These are phyloP conservation scores for Fallopia convolvulus DNA, from an alignment of 148 eudicot genomes.

Conservation along the genomic window DNA sequence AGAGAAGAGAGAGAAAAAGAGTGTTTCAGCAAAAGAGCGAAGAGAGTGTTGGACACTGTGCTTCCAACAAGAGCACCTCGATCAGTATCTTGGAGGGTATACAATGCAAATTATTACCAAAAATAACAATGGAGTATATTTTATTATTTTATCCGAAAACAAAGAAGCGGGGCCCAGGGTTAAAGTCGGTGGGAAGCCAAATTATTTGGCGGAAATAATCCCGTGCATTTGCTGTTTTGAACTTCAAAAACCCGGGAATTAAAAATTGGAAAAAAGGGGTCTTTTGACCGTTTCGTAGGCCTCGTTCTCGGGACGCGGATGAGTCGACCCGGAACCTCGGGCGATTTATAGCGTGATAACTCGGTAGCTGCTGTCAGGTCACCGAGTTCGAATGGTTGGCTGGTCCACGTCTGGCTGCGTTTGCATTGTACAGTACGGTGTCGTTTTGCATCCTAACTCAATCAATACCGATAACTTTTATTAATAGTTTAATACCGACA, in stretches of 20 bases:
- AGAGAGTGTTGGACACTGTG: conserved; percentile 1
- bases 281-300: neutral
- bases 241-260: neutral
- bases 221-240: neutral
- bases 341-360: neutral
- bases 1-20: neutral
- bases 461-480: too few relatives aligned
- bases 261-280: neutral
- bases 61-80: neutral
- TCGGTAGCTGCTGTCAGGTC: neutral
- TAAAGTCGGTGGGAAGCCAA: conserved; percentile 3
- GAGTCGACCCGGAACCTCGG: neutral
- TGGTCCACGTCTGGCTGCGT: neutral
- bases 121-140: neutral
- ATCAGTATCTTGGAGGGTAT: neutral
- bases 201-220: conserved; percentile 1
- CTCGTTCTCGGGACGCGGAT: neutral
- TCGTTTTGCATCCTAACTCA: neutral
- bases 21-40: neutral
- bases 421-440: neutral
- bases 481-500: too few relatives aligned
- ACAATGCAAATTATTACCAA: neutral
- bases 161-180: neutral
- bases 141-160: neutral
- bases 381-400: neutral